phyloP scores from a whole-genome alignment of 2,329 filamentous ascomycete genomes.

The Fusarium torreyae region DNA sequence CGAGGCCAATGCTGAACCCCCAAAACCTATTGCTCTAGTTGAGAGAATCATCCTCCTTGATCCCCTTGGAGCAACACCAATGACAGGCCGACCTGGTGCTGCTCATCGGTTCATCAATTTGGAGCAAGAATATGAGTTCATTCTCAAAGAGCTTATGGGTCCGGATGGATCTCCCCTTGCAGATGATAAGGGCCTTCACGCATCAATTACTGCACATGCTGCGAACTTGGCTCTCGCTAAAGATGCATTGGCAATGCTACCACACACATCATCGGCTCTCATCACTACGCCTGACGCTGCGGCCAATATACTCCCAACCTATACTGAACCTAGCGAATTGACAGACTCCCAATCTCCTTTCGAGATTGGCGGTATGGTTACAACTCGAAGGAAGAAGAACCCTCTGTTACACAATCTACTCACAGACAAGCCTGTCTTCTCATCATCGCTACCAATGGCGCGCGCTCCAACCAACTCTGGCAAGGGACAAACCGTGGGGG shows the following conservation, averaged over 20 bases:
- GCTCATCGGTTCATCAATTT: constrained; percentile 84
- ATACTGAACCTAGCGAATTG: constrained; percentile 56
- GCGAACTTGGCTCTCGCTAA: constrained; percentile 82
- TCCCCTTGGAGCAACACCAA: constrained; percentile 86
- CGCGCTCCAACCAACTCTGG: constrained; percentile 64
- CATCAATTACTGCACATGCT: constrained; percentile 64
- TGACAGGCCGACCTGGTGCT: constrained; percentile 60
- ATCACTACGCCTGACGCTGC: constrained; percentile 91
- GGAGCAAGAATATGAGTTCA: constrained; percentile 85
- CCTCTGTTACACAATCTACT: constrained; percentile 95
- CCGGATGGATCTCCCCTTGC: constrained; percentile 49
- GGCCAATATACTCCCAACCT: constrained; percentile 62
- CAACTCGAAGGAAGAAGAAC: constrained; percentile 75
- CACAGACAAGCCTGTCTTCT: constrained; percentile 93
- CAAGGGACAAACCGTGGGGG: constrained; percentile 25
- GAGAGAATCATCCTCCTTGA: constrained; percentile 93
- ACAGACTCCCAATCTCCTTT: constrained; percentile 67
- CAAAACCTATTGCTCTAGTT: constrained; percentile 72
- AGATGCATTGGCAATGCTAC: constrained; percentile 80
- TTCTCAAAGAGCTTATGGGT: constrained; percentile 72
- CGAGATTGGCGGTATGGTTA: constrained; percentile 65
- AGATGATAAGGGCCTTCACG: constrained; percentile 52
- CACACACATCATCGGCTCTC: constrained; percentile 86
- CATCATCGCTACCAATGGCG: constrained; percentile 86
- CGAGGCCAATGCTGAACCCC: constrained; percentile 54